These are phyloP conservation scores for Smallanthus sonchifolius DNA, from an alignment of 129 eudicot species.

Conservation along the genomic window DNA sequence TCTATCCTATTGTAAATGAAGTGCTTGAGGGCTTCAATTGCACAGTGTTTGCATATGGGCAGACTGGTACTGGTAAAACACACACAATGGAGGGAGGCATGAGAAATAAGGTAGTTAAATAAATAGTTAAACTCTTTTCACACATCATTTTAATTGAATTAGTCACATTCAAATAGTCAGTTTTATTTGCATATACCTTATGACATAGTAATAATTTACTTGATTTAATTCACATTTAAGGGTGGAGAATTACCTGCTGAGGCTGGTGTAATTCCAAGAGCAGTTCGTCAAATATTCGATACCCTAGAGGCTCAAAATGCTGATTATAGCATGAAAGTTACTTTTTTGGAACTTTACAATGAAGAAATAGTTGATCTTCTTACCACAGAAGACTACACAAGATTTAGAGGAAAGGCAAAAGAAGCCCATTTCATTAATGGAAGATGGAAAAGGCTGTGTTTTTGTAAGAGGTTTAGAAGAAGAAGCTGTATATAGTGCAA, in stretches of 20 bases:
- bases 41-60: slow-evolving; percentile 92
- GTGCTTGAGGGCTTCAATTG: slow-evolving; percentile 87
- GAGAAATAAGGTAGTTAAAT: slow-evolving; percentile 64
- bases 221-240: slow-evolving; percentile 26
- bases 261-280: slow-evolving; percentile 93
- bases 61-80: slow-evolving; percentile 90
- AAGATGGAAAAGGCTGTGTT: slow-evolving; percentile 86
- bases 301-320: slow-evolving; percentile 76
- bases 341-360: slow-evolving; percentile 79
- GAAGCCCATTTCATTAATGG: slow-evolving; percentile 77
- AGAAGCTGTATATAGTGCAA: slow-evolving; percentile 87
- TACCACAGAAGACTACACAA: slow-evolving; percentile 58
- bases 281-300: slow-evolving; percentile 84
- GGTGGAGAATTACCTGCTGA: slow-evolving; percentile 79
- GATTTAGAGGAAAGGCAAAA: slow-evolving; percentile 57
- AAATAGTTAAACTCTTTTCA: not conserved
- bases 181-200: not conserved
- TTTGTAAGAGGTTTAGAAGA: slow-evolving; percentile 84
- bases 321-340: slow-evolving; percentile 82
- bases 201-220: not conserved
- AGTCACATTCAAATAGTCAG: not conserved
- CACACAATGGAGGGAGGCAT: slow-evolving; percentile 92
- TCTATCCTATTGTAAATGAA: slow-evolving; percentile 69
- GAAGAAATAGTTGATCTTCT: slow-evolving; percentile 78
- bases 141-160: not conserved